Base-by-base conservation (phyloP, 2,329 filamentous ascomycete genomes). In the Polychaeton citri region DNA sequence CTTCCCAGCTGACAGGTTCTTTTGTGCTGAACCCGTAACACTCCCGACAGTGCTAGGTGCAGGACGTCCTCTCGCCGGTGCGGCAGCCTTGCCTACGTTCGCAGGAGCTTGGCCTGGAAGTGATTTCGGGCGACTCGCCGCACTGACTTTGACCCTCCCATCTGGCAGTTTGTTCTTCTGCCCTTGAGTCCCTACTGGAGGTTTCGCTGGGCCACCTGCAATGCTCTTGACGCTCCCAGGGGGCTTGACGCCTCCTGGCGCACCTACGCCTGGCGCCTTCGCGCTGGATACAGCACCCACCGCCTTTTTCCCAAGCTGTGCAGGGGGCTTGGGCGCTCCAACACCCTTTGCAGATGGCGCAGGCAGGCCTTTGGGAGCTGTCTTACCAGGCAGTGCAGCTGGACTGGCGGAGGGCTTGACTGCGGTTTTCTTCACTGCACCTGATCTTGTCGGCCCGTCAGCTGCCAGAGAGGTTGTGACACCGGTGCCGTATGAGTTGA, bases 401-500 rank as follows among this genome's bases (percentile, higher is more conserved):
- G 12, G 24, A 28, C 3, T 7, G 20, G n/a, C n/a, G n/a, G n/a
- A n/a, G n/a, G 43, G 41, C 41, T 51, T 50, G 20, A 45, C 47
- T 1, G 48, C 41, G 0, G 43, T 45, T 36, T 52, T 51, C 38
- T 49, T 50, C 38, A 42, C 35, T 6, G 32, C 42, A 10, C 38
- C 21, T 8, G 8, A 8, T 16, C 30, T 19, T 12, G 30, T 19
- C 5, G 30, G 48, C 7, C 52, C 51, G 31, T 53, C 48, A 13
- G 55, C 51, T 6, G 54, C 50, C 33, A 53, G 52, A 3, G 51
- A 45, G 16, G 42, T 45, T 36, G 46, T 47, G 21, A 57, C 47
- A 13, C 42, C 40, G 28, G 55, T 42, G 35, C 55, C 56, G 40
- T 58, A 57, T 31, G 37, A 41, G 38, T 57, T 57, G 46, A 59